Evolutionary conservation across 495 filamentous ascomycete species (phyloP).

Genomic region (Talaromyces wortmannii): DNA sequence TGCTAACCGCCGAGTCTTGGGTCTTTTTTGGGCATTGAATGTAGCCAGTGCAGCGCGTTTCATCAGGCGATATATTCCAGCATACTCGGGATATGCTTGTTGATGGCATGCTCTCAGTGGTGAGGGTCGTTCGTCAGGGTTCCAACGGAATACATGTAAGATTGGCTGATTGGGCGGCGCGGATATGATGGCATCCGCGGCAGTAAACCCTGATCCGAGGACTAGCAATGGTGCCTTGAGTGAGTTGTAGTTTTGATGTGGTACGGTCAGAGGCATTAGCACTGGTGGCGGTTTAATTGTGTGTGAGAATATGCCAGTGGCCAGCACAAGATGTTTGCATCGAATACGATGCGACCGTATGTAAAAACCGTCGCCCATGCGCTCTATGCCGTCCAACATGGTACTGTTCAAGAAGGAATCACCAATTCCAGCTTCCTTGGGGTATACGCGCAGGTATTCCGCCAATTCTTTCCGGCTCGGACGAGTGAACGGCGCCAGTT

Average conservation of each 20-base stretch:
- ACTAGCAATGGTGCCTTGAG: conserved; percentile 37
- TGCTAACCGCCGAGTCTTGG: conserved; percentile 24
- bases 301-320: conserved; percentile 57
- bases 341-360: conserved; percentile 45
- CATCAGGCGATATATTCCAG: conserved; percentile 58
- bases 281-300: conserved; percentile 44
- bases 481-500: conserved; percentile 46
- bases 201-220: conserved; percentile 60
- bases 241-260: conserved; percentile 7
- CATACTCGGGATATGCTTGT: conserved; percentile 62
- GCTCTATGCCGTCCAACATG: conserved; percentile 33
- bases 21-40: conserved; percentile 10
- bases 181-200: conserved; percentile 57
- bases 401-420: conserved; percentile 41
- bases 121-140: conserved; percentile 46
- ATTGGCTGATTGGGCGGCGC: conserved; percentile 44
- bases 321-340: conserved; percentile 57
- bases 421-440: conserved; percentile 44
- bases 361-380: conserved; percentile 43
- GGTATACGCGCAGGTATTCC: conserved; percentile 51
- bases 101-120: conserved; percentile 57
- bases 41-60: conserved; percentile 39
- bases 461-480: conserved; percentile 54
- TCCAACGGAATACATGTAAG: conserved; percentile 59
- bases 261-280: conserved; percentile 21